Evolutionary conservation across 306 rosid species (phyloP).

Genomic region (Corylus americana): DNA sequence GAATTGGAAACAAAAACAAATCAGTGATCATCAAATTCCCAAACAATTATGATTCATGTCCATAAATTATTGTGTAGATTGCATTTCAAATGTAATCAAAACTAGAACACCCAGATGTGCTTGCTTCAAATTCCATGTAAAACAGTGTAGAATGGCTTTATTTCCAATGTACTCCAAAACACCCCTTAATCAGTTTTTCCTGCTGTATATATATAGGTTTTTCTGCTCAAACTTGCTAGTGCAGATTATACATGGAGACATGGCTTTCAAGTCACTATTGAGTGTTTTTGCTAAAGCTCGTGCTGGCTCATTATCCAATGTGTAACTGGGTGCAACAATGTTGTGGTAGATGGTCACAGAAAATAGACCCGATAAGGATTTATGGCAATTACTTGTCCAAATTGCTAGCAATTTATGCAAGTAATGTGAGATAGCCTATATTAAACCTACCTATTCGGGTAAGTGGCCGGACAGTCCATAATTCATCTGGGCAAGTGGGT

Average conservation of each 20-base stretch:
- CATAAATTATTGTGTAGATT: neutral
- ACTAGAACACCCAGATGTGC: constrained; percentile 7
- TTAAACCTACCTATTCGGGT: no score
- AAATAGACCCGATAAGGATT: neutral
- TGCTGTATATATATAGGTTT: neutral
- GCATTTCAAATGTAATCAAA: neutral
- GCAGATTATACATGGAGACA: neutral
- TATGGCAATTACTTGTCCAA: no score
- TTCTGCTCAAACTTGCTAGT: neutral
- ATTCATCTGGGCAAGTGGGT: no score
- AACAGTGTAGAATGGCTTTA: constrained; percentile 6
- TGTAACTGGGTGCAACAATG: neutral
- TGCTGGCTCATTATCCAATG: neutral
- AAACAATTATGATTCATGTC: neutral
- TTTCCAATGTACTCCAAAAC: neutral
- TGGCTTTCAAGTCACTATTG: neutral
- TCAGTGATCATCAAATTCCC: neutral
- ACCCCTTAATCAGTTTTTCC: neutral
- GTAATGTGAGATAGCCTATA: no score
- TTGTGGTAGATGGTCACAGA: neutral
- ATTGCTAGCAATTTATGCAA: no score
- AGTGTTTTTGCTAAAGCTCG: neutral
- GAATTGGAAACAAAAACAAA: neutral
- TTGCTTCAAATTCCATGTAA: constrained; percentile 14
- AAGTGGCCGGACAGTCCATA: no score